Evolutionary conservation across 2,329 filamentous ascomycete genomes (phyloP), one percentile per base, ranked within the genome.

Genomic region (Chalaropsis thielavioides): DNA sequence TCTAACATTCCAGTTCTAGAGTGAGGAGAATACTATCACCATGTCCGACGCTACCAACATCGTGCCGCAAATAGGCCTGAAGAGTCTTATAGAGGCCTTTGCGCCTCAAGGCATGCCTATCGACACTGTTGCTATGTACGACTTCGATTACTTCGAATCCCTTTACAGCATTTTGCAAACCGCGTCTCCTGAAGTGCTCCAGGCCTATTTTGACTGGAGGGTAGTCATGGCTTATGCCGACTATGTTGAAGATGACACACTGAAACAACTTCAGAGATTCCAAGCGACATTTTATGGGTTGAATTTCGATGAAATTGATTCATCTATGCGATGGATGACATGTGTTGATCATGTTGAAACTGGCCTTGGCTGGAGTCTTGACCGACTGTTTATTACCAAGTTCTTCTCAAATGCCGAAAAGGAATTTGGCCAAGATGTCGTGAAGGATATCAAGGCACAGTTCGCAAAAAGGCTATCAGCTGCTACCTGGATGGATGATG

Each of bases 321-420:
- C 44, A 49, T 49, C 83, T 15, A 86, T 89, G 69, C 79, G 86
- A 60, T 89, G 85, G 85, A 79, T 85, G 69, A 84, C 78, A 5
- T 89, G 86, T 69, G 78, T 88, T 35, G 72, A 71, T 8, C 77
- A 80, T 41, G 78, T 86, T 3, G 83, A 87, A 68, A 72, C 73
- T 22, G 80, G 81, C 5, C 72, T 89, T 24, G 81, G 81, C 2
- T 89, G 86, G 86, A 84, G 87, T 61, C 74, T 89, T 17, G 86
- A 84, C 70, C 82, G 85, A 27, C 88, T 89, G 75, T 90, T 85
- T 68, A 78, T 89, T 1, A 81, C 88, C 67, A 82, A 83, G 61
- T 80, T 85, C 1, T 90, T 89, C 70, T 83, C 84, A 0, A 79
- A 84, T 13, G 80, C 83, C 19, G 84, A 84, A 0, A 87, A 88